phyloP scores from a whole-genome alignment of 2,329 filamentous ascomycete genomes.

The Aspergillus candidus region DNA sequence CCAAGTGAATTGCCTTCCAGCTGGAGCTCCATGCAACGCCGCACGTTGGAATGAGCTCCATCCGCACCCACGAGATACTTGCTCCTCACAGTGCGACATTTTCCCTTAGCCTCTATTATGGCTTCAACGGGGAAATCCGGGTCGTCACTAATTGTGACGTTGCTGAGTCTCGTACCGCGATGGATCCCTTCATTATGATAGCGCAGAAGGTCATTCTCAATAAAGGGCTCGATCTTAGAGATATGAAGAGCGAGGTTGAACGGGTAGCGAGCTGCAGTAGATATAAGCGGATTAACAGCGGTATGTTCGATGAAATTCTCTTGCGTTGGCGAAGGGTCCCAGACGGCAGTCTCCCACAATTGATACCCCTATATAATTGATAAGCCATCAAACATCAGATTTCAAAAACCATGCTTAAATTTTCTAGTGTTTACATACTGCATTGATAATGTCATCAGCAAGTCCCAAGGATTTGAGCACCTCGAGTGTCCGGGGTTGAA shows the following conservation, averaged over 20 bases:
- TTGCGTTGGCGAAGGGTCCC: constrained; percentile 54
- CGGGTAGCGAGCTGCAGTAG: constrained; percentile 64
- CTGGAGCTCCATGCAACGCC: constrained; percentile 46
- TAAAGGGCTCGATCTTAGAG: constrained; percentile 63
- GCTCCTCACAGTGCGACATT: constrained; percentile 45
- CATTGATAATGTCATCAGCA: constrained; percentile 33
- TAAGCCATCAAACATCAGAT: too few relatives aligned
- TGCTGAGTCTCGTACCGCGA: constrained; percentile 59
- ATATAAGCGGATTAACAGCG: constrained; percentile 45
- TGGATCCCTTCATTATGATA: constrained; percentile 54
- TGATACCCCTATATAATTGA: constrained; percentile 26
- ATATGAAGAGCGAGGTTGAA: constrained; percentile 68
- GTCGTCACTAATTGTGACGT: constrained; percentile 53
- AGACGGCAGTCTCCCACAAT: constrained; percentile 58
- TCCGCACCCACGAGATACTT: constrained; percentile 70
- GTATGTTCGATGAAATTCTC: constrained; percentile 55
- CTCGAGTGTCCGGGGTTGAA: constrained; percentile 41
- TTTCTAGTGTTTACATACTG: too few relatives aligned
- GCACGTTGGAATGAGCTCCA: constrained; percentile 61
- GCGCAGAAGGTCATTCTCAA: constrained; percentile 60
- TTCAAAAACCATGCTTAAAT: too few relatives aligned
- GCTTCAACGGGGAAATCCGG: constrained; percentile 37
- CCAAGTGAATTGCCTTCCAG: constrained; percentile 64
- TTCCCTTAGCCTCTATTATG: constrained; percentile 26
- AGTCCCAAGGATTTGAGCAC: constrained; percentile 39